Evolutionary conservation across 2,329 filamentous ascomycete genomes (phyloP), one percentile per base, ranked within the genome.

Genomic region (Nemania serpens): DNA sequence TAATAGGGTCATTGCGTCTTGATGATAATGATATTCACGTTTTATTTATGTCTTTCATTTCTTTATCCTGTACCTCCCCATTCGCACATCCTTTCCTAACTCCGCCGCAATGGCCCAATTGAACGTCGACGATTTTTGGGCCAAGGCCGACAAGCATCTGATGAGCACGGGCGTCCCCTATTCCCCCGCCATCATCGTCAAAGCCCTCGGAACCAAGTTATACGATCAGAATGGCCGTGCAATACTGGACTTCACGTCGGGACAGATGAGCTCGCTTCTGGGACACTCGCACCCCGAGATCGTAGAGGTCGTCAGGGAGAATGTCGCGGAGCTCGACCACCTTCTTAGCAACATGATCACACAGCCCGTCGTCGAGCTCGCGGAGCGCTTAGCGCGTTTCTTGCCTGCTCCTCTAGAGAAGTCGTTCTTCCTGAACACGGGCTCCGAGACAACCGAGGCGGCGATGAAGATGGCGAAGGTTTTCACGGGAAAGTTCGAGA

Each of bases 391-490:
- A 4, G 81, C 79, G 15, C 71, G 71, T 1, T 69, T 82, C 2
- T 76, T 85, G 2, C 84, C 84, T 0, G 66, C 70, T 0, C 78
- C 77, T 0, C 74, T 88, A 0, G 80, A 84, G 61, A 82, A 83
- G 62, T 79, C 84, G 0, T 81, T 86, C 68, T 87, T 88, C 65
- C 75, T 86, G 10, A 83, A 76, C 52, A 88, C 84, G 0, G 84
- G 84, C 1, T 79, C 78, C 2, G 84, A 88, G 69, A 80, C 77
- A 46, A 84, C 80, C 61, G 86, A 90, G 65, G 85, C 84, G 2
- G 87, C 87, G 2, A 86, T 89, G 59, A 84, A 85, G 58, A 78
- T 89, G 65, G 86, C 87, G 3, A 89, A 89, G 66, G 75, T 81
- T 10, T 87, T 82, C 67, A 89, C 86, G 0, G 84, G 85, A 1